Evolutionary conservation across 1,139 yeast genomes (phyloP), one percentile per base, ranked within the genome.

Genomic region (Barnettozyma hawaiiensis): DNA sequence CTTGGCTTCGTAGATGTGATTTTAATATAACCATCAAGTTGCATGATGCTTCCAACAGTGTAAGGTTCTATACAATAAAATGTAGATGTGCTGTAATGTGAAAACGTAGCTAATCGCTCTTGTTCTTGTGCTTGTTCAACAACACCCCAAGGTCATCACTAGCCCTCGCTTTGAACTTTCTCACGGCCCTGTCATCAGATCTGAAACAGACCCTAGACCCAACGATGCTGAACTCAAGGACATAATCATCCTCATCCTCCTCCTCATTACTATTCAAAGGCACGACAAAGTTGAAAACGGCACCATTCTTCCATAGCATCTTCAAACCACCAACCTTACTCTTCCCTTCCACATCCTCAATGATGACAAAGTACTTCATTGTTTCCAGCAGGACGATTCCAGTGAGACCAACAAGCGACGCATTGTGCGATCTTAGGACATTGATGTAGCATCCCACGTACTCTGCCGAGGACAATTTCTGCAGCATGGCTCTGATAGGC

Each of bases 341-440:
- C 6, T 64, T 52, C n/a, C 55, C 54, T 32, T 76, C 73, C 12
- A 57, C 53, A 35, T 44, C 58, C 37, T 76, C 73, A 23, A 83
- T 78, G 39, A 90, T 54, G 4, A 87, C 75, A 56, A 87, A 84
- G 43, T 77, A 75, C 53, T 82, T 78, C 58, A 85, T 90, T 7
- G 92, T 77, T 58, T 92, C 98, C 83, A 95, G 85, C 1, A 87
- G 67, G 2, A 90, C 87, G 7, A 90, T 84, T 0, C 98, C 98
- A 33, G 70, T 54, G 15, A 74, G 54, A 0, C 96, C 96, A 6
- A 81, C 72, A 43, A 77, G 57, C 39, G 77, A 73, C 2, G 71
- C 67, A 54, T 85, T 85, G 16, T 67, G 64, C 11, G 89, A 72
- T 37, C 77, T 73, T 1, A 70, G 56, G 0, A 90, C 92, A 14